Percentiles rank a stretch among this genome's conserved stretches.
phyloP scores from a whole-genome alignment of 108 stramenopile genomes.

The Bacterosira constricta region DNA sequence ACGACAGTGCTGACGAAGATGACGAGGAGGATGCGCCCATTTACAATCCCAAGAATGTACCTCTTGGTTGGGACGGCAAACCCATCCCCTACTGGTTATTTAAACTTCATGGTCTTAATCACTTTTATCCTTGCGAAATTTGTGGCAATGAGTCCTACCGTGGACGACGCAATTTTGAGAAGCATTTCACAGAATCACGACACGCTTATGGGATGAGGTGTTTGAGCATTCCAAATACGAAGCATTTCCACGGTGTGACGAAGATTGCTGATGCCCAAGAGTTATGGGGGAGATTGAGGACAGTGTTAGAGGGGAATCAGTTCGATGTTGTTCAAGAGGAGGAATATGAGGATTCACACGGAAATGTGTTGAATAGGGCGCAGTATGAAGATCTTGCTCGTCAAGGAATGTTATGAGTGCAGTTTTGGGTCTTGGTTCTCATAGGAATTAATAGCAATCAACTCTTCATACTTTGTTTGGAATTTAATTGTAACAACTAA shows the following conservation, averaged over 20 bases:
- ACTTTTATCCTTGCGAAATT: slow-evolving; percentile 97
- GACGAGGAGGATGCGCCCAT: slow-evolving; percentile 95
- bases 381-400: slow-evolving; percentile 96
- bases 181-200: slow-evolving; percentile 96
- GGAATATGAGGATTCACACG: slow-evolving; percentile 98
- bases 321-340: slow-evolving; percentile 90
- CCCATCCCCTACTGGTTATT: slow-evolving; percentile 99
- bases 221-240: slow-evolving; percentile 98
- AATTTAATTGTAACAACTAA: too few species aligned
- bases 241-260: slow-evolving; percentile 98
- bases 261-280: slow-evolving; percentile 96
- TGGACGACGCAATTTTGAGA: slow-evolving; percentile 92
- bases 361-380: slow-evolving; percentile 93
- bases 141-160: slow-evolving; percentile 97
- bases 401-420: slow-evolving; percentile 86
- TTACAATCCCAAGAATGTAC: slow-evolving; percentile 99
- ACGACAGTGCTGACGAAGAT: slow-evolving; percentile 64
- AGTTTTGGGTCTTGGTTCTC: too few species aligned
- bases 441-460: too few species aligned
- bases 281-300: slow-evolving; percentile 88
- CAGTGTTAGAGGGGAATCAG: slow-evolving; percentile 67
- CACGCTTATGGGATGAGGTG: slow-evolving; percentile 98
- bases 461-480: too few species aligned
- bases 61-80: slow-evolving; percentile 98
- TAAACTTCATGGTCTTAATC: slow-evolving; percentile 98